A percentile compares a stretch with the other conserved stretches of the same genome.
Conservation (phyloP, 805 yeast species). For the Ogataea nitratoaversa region DNA sequence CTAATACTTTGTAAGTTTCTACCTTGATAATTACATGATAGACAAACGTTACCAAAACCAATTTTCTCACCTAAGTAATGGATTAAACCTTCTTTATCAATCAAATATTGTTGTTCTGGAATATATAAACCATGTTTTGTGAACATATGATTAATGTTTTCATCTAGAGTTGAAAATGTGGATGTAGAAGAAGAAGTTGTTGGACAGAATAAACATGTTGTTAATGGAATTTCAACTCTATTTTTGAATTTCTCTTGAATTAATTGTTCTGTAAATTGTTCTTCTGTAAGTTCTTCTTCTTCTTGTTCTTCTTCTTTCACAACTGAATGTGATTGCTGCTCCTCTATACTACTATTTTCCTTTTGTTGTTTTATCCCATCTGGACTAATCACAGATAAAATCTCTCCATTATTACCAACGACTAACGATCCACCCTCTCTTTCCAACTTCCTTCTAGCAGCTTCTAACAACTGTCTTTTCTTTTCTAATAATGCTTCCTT, state of each 20-base stretch:
- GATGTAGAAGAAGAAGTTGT: no score
- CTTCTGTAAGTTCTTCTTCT: conserved; percentile 33
- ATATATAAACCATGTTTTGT: conserved; percentile 77
- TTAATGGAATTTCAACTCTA: conserved; percentile 43
- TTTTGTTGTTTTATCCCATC: conserved; percentile 13
- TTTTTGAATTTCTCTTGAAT: conserved; percentile 42
- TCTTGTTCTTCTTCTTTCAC: conserved; percentile 11
- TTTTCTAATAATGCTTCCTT: conserved; percentile 47
- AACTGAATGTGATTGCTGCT: no score
- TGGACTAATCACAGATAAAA: conserved; percentile 14
- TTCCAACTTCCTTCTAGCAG: conserved; percentile 40
- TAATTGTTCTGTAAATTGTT: conserved; percentile 38
- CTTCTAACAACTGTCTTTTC: conserved; percentile 43
- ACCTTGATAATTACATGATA: conserved; percentile 84
- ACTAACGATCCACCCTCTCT: conserved; percentile 25
- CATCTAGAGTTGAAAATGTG: conserved; percentile 37
- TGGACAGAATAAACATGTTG: conserved; percentile 50
- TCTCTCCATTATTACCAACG: conserved; percentile 25
- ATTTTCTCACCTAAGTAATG: conserved; percentile 73
- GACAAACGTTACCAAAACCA: conserved; percentile 78
- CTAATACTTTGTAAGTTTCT: conserved; percentile 77
- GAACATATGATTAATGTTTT: conserved; percentile 67
- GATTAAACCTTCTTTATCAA: conserved; percentile 69
- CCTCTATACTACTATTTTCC: no score
- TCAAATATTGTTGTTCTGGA: conserved; percentile 73